Conservation (phyloP, 2,329 filamentous ascomycete genomes). For the Sordariomycetes sp. region DNA sequence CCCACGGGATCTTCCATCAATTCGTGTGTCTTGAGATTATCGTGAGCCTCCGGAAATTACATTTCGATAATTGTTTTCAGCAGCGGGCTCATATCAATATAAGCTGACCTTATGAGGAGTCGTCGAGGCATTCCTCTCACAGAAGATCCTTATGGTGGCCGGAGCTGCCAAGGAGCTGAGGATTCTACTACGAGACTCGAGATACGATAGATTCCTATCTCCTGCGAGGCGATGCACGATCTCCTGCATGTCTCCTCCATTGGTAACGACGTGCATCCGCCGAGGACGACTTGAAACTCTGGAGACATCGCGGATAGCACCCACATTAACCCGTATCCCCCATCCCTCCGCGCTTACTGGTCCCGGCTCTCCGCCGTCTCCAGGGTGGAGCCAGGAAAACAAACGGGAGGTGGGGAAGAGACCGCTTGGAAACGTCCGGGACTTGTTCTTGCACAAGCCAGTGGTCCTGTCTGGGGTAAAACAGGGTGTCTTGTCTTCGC, state of each 20-base stretch:
- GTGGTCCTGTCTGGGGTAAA: neutral
- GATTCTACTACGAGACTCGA: neutral
- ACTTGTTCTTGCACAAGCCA: neutral
- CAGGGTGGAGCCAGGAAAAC: neutral
- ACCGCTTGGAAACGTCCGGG: neutral
- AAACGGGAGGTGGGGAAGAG: neutral
- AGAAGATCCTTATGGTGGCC: neutral
- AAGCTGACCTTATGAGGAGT: neutral
- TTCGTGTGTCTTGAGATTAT: neutral
- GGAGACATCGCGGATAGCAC: neutral
- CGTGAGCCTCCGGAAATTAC: neutral
- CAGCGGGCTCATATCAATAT: no score
- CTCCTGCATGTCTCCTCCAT: neutral
- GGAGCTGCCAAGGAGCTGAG: neutral
- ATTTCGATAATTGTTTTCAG: neutral
- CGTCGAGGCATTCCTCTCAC: neutral
- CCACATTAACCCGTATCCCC: neutral
- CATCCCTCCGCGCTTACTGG: neutral
- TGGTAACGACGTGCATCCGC: neutral
- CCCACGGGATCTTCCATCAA: neutral
- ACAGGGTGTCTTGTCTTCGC: neutral
- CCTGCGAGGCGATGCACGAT: neutral
- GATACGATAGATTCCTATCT: neutral
- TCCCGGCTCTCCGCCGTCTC: neutral
- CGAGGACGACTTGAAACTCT: neutral